Percentiles rank a stretch among this genome's conserved stretches.
Conservation (phyloP, 192 early-diverging fungal genomes). For the Entomortierella parvispora region DNA sequence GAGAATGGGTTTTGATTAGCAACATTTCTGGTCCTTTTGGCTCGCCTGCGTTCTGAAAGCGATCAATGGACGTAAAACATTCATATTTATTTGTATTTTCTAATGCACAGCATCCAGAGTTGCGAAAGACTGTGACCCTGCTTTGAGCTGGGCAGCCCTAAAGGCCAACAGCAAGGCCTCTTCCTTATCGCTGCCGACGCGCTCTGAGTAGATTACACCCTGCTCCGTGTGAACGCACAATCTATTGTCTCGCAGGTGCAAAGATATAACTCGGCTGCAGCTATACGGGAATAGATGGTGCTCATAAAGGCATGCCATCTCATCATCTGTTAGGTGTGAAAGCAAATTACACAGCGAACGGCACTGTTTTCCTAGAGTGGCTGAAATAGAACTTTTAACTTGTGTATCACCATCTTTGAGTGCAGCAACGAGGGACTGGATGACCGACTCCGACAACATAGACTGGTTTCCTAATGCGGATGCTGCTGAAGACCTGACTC, state of each 20-base stretch:
- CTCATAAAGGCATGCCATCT: background rate
- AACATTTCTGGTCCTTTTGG: too few species aligned
- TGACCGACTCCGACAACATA: too few species aligned
- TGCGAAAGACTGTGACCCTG: too few species aligned
- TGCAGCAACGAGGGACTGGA: too few species aligned
- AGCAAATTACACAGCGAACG: background rate
- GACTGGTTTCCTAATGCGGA: too few species aligned
- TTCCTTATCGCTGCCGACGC: background rate
- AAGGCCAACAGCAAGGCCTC: background rate
- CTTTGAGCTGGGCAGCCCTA: background rate
- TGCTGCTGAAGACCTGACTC: too few species aligned
- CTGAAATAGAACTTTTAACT: background rate
- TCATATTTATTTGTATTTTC: too few species aligned
- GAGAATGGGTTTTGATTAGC: too few species aligned
- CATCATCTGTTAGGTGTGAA: background rate
- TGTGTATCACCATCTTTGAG: too few species aligned
- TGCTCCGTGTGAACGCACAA: background rate
- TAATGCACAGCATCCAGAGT: too few species aligned
- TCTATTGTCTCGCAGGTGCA: background rate
- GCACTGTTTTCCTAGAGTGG: background rate
- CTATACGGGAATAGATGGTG: background rate
- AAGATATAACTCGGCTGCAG: background rate
- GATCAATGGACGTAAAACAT: too few species aligned
- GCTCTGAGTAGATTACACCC: background rate
- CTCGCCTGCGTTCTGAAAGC: too few species aligned